Percentiles rank a stretch among this genome's conserved stretches.
Conservation (phyloP, 176 grass and related monocot genomes). For the Tuctoria greenei region DNA sequence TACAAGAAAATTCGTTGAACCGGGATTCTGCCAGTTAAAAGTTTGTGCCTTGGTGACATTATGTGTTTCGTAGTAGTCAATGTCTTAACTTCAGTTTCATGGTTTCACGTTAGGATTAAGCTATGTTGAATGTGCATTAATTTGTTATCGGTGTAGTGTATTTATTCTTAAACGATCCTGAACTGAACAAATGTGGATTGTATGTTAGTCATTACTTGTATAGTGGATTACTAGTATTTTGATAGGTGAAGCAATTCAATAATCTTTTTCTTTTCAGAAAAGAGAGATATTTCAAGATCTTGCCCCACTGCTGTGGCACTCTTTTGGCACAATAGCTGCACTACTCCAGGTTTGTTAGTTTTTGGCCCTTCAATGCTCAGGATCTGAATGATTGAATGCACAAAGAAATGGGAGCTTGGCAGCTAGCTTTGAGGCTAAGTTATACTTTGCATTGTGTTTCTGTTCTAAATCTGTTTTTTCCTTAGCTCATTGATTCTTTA, state of each 20-base stretch:
- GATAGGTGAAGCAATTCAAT: neutral
- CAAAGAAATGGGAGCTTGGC: too few species aligned
- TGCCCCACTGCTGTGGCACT: constrained; percentile 83
- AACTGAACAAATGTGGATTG: neutral
- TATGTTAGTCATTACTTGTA: neutral
- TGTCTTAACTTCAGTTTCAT: neutral
- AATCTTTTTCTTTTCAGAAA: constrained; percentile 36
- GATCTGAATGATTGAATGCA: too few species aligned
- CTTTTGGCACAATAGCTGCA: constrained; percentile 87
- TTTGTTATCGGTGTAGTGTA: neutral
- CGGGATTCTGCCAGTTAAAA: neutral
- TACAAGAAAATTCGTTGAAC: neutral
- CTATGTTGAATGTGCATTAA: neutral
- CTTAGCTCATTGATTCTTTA: neutral
- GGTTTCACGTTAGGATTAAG: neutral
- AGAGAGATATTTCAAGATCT: constrained; percentile 97
- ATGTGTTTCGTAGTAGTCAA: neutral
- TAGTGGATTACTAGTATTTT: neutral
- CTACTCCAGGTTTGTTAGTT: constrained; percentile 72
- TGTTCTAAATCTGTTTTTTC: neutral
- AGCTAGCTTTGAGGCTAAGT: neutral
- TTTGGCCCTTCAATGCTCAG: neutral
- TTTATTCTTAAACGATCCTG: neutral
- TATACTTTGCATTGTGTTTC: neutral
- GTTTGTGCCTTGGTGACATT: neutral